Percentiles rank a stretch among this genome's conserved stretches.
phyloP scores from a whole-genome alignment of 768 basidiomycete species.

The Trametes gibbosa region DNA sequence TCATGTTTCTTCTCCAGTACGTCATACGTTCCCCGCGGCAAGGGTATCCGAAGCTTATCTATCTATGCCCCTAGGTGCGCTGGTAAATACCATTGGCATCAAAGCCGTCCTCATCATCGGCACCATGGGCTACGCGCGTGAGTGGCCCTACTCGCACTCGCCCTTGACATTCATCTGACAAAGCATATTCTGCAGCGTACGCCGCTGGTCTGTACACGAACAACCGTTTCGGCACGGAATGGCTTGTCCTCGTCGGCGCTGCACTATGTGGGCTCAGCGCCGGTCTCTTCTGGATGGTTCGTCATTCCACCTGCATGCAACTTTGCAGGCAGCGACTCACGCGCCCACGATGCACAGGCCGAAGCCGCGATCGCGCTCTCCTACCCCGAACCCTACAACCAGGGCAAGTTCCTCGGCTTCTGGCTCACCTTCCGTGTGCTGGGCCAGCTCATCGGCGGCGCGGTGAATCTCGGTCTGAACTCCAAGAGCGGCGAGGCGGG shows the following conservation, averaged over 20 bases:
- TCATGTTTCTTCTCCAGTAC: conserved; percentile 10
- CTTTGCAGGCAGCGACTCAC: not conserved
- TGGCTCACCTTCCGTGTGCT: conserved; percentile 10
- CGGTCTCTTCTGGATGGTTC: conserved; percentile 12
- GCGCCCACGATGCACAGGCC: not conserved
- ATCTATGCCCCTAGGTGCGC: not conserved
- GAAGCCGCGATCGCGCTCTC: conserved; percentile 11
- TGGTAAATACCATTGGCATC: conserved; percentile 11
- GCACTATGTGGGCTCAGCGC: conserved; percentile 10
- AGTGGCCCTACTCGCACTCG: not conserved
- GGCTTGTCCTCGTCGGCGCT: conserved; percentile 7
- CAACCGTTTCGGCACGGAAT: conserved; percentile 8
- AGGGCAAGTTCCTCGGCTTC: conserved; percentile 11
- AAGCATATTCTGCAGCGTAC: not conserved
- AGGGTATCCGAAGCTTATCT: not conserved
- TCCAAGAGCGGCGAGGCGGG: conserved; percentile 5
- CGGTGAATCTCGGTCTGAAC: conserved; percentile 9
- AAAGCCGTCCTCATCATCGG: conserved; percentile 11
- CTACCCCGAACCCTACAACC: conserved; percentile 12
- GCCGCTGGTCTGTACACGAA: conserved; percentile 11
- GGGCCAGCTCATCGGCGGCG: conserved; percentile 13
- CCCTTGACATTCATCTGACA: not conserved
- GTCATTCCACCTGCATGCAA: not conserved
- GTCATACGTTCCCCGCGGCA: not conserved
- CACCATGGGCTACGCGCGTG: conserved; percentile 10